phyloP scores from a whole-genome alignment of 116 monocot genomes.

The Dioscorea cayenensis region DNA sequence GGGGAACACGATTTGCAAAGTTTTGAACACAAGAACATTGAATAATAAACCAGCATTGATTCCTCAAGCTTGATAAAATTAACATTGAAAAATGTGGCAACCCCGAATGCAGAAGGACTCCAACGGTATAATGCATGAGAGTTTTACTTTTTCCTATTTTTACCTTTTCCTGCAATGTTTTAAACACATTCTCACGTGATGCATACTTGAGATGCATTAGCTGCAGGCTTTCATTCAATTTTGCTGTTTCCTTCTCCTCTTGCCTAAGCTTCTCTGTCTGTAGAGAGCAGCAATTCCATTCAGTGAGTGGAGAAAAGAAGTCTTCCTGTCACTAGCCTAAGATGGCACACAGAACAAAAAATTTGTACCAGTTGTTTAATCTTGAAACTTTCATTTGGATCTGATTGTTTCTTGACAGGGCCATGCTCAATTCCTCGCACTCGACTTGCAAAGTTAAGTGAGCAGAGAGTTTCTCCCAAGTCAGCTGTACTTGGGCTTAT shows the following conservation, averaged over 20 bases:
- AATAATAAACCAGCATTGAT: too few species aligned
- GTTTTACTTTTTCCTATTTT: background rate
- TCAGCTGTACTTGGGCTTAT: conserved; percentile 88
- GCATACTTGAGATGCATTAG: conserved; percentile 75
- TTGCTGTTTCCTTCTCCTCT: conserved; percentile 75
- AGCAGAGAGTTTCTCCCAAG: conserved; percentile 79
- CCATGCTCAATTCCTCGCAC: conserved; percentile 82
- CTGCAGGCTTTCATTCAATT: conserved; percentile 65
- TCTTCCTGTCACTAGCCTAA: background rate
- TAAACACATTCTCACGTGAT: conserved; percentile 69
- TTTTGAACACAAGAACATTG: too few species aligned
- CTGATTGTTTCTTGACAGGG: conserved; percentile 70
- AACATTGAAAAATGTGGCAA: background rate
- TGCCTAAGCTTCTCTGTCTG: conserved; percentile 74
- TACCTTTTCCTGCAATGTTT: conserved; percentile 80
- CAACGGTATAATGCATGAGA: background rate
- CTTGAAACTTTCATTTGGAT: conserved; percentile 72
- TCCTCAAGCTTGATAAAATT: too few species aligned
- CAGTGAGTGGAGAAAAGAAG: background rate
- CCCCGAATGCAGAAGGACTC: background rate
- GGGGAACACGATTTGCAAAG: background rate
- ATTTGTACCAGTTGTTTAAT: conserved; percentile 74
- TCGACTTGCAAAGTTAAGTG: conserved; percentile 81
- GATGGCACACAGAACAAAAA: background rate
- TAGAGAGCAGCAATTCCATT: conserved; percentile 2